Evolutionary conservation across 139 green algal species (phyloP).

Genomic region (Tetraselmis chui): DNA sequence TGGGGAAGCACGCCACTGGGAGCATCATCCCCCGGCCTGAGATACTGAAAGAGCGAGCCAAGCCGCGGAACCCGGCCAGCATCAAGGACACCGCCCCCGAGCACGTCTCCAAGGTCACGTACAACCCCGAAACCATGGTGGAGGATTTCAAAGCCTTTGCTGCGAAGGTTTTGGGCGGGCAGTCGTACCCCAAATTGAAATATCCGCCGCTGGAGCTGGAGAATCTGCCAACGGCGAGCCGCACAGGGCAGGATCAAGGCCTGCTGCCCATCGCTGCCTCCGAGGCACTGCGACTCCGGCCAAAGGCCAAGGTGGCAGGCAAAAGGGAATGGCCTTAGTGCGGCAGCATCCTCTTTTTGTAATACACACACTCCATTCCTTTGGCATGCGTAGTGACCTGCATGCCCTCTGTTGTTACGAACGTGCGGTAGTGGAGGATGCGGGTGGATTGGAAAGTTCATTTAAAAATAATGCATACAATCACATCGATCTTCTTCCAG

Average conservation of each 20-base stretch:
- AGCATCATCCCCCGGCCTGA: slow-evolving; percentile 53
- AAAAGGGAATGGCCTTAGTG: not conserved
- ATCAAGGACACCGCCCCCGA: not conserved
- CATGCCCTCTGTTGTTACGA: too few species aligned
- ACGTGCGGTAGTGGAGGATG: too few species aligned
- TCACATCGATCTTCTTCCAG: too few species aligned
- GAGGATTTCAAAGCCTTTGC: not conserved
- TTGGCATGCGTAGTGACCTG: too few species aligned
- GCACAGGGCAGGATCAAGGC: not conserved
- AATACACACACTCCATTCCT: too few species aligned
- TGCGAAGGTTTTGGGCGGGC: not conserved
- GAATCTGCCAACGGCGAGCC: not conserved
- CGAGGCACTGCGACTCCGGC: not conserved
- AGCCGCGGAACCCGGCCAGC: not conserved
- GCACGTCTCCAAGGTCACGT: not conserved
- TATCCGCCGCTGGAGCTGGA: not conserved
- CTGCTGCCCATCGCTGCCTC: not conserved
- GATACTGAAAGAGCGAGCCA: slow-evolving; percentile 23
- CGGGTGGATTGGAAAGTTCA: too few species aligned
- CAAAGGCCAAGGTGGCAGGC: not conserved
- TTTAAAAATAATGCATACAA: too few species aligned
- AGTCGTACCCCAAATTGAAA: not conserved
- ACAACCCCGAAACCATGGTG: not conserved
- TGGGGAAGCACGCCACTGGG: slow-evolving; percentile 39
- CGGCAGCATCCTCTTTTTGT: too few species aligned